Base-by-base conservation (phyloP, 345 rosid species). In the Melaleuca quinquenervia region DNA sequence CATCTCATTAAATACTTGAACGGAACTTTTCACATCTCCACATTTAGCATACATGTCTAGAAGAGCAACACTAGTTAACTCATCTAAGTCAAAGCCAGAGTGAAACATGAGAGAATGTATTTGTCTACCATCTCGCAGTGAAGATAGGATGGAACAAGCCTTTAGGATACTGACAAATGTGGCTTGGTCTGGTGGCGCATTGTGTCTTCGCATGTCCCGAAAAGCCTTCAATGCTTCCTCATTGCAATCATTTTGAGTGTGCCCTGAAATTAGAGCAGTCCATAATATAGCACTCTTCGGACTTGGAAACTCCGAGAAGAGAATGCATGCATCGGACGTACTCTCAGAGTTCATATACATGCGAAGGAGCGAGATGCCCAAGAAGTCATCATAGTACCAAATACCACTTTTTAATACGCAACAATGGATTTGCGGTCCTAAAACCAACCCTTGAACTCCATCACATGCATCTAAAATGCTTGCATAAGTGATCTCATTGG, bases 1-100 rank as follows among this genome's bases (percentile, higher is more conserved):
- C 92, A 97, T 93, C 87, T 96, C 96, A 50, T 88, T 44, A 74
- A 96, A 97, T 89, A 92, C 92, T 87, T 91, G 95, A 49, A 87
- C 86, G 75, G 98, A 93, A 86, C 95, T 92, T 88, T 86, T 88
- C 86, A 95, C 91, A 84, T 94, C 96, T 85, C 99, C 98, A 52
- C 99, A 97, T 92, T 97, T 97, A 86, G 99, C 96, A 90, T 97
- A 96, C 99, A 97, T 97, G 92, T 96, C 99, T 70, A 97, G 87
- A 74, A 97, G 92, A 85, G 99, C 90, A 88, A 96, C 92, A 85
- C 94, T 85, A 18, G 95, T 93, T 86, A 93, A 87, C 91, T 97
- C 99, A 87, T 97, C 99, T 53, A 84, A 88, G 85, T 90, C 91
- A 89, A 89, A 91, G 53, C 97, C 97, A 87, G 93, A 90, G 86